Evolutionary conservation across 108 stramenopile genomes (phyloP), one percentile per base, ranked within the genome.

Genomic region (Fragilaria crotonensis): DNA sequence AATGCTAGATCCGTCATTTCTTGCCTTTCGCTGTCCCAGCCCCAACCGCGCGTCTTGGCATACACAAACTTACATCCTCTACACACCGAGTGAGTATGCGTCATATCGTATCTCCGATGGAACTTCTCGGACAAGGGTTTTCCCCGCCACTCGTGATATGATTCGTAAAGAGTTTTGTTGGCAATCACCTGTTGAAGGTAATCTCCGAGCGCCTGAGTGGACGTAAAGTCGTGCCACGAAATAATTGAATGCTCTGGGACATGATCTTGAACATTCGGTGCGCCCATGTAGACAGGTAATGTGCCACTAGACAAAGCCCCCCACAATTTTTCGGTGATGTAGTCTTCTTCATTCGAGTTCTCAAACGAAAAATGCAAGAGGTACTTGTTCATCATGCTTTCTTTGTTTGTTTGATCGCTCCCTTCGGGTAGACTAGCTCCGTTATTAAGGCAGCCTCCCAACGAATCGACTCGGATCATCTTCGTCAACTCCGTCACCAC

Each of bases 311-410:
- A 54, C 3, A 85, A 58, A 5, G 87, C 48, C 7, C 74, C 75
- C 83, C 83, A 89, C 3, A 89, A 48, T 51, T 89, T 89, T 46
- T 89, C 87, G 3, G 87, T 85, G 31, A 89, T 75, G 68, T 89
- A 56, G 29, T 48, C 55, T 30, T 69, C 71, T 60, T 32, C 66
- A 60, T 56, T 69, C 55, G 62, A 65, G 71, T 70, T 84, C 48
- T 84, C 83, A 62, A 80, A 80, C 4, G 82, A 66, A 0, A 88
- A 46, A 55, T 81, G 68, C 57, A 88, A 83, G 26, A 82, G 48
- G 45, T 88, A 84, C 21, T 69, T 41, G 33, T 57, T 51, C 64
- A 75, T 41, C 3, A 79, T 51, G 3, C 48, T 51, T 14, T 47
- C 52, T 51, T 84, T 86, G 65, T 84, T 70, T 3, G 27, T 7